Base-by-base conservation (phyloP, 352 stramenopile genomes). In the Phytopythium mirpurense region DNA sequence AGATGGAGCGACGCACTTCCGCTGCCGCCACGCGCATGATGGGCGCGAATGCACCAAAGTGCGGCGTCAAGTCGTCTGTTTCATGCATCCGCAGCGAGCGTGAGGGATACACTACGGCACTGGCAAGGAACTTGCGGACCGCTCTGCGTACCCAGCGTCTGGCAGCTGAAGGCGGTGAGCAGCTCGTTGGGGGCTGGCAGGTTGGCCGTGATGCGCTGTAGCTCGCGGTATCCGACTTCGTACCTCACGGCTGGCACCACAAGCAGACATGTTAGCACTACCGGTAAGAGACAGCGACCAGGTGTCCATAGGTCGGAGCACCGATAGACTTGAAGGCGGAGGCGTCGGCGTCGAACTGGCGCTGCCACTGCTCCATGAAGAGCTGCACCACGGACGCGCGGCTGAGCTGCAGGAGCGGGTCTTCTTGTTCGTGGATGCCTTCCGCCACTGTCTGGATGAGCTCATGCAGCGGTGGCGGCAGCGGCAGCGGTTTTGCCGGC, bases 311-410 rank as follows among this genome's bases (percentile, higher is more conserved):
- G 29, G 29, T 9, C 7, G 1, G 7, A 51, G 34, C 50, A 90
- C 79, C 71, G 51, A 87, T 68, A 14, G 79, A 90, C 57, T 88
- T 85, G 62, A 78, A 90, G 24, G 59, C 70, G 10, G 54, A 41
- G 18, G 72, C 70, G 53, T 76, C 72, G 3, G 67, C 54, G 38
- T 87, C 68, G 48, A 86, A 87, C 2, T 72, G 68, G 12, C 65
- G 62, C 47, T 88, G 63, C 79, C 79, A 90, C 10, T 78, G 60
- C 16, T 72, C 62, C 55, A 87, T 70, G 58, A 90, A 87, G 36
- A 88, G 62, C 10, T 71, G 67, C 9, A 74, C 72, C 52, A 90
- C 52, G 14, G 68, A 68, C 2, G 66, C 59, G 31, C 88, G 68
- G 41, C 82, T 85, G 12, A 80, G 72, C 18, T 84, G 72, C 1